Evolutionary conservation across 257 asterid species (phyloP).

Genomic region (Solanum phureja): DNA sequence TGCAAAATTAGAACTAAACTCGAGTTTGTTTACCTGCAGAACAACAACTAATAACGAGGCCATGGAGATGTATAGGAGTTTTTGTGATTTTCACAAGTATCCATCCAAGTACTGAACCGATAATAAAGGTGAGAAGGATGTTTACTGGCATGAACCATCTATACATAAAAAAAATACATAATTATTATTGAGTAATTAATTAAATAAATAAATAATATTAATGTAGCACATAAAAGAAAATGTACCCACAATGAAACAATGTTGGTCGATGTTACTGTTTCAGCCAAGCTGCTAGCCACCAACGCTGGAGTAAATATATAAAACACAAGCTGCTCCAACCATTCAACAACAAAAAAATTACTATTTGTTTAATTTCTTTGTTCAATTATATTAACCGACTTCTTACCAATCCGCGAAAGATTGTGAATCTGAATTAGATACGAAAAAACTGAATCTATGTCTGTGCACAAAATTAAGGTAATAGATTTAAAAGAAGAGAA

Average conservation of each 20-base stretch:
- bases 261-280: slow-evolving; percentile 15
- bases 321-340: slow-evolving; percentile 22
- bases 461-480: neutral
- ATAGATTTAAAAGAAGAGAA: neutral
- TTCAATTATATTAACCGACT: neutral
- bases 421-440: neutral
- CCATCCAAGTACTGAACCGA: slow-evolving; percentile 32
- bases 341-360: neutral
- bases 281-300: slow-evolving; percentile 23
- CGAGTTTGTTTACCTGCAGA: slow-evolving; percentile 16
- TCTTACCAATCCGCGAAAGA: neutral
- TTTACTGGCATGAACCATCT: slow-evolving; percentile 38
- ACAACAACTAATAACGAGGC: slow-evolving; percentile 31
- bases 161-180: neutral
- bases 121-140: slow-evolving; percentile 16
- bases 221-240: neutral
- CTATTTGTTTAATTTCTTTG: neutral
- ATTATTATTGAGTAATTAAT: neutral
- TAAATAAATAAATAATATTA: neutral
- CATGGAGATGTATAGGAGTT: slow-evolving; percentile 16
- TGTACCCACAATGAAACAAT: slow-evolving; percentile 12
- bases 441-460: neutral
- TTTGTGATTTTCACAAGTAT: slow-evolving; percentile 15
- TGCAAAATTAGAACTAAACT: no score
- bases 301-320: slow-evolving; percentile 20